phyloP scores from a whole-genome alignment of 768 basidiomycete genomes.

The Exidia glandulosa region DNA sequence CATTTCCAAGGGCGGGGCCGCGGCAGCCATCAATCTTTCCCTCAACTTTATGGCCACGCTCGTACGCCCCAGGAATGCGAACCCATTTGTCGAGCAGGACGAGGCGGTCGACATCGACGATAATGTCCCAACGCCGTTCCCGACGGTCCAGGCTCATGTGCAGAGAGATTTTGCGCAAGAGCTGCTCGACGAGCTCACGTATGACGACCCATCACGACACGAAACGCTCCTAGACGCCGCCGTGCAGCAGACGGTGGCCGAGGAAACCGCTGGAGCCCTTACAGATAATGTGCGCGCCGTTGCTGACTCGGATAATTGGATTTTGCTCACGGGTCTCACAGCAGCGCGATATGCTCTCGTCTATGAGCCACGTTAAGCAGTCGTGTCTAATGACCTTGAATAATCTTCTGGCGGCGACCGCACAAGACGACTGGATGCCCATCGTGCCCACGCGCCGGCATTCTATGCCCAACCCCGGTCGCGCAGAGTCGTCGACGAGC shows the following conservation, averaged over 20 bases:
- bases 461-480: conserved; percentile 38
- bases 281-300: not conserved
- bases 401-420: conserved; percentile 42
- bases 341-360: conserved; percentile 21
- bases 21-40: too few species aligned
- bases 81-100: not conserved
- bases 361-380: conserved; percentile 61
- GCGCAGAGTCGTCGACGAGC: conserved; percentile 13
- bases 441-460: conserved; percentile 51
- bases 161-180: not conserved
- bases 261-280: not conserved
- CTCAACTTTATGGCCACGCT: not conserved
- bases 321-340: not conserved
- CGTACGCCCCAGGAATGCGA: not conserved
- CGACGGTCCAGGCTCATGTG: not conserved
- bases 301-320: not conserved
- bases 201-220: not conserved
- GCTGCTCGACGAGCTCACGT: not conserved
- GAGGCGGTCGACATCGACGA: not conserved
- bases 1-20: too few species aligned
- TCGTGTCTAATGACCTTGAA: conserved; percentile 67
- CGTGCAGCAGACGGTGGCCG: not conserved
- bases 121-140: not conserved
- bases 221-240: not conserved
- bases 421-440: conserved; percentile 37